phyloP scores from a whole-genome alignment of 2,329 filamentous ascomycete species.

The Rugonectria rugulosa region DNA sequence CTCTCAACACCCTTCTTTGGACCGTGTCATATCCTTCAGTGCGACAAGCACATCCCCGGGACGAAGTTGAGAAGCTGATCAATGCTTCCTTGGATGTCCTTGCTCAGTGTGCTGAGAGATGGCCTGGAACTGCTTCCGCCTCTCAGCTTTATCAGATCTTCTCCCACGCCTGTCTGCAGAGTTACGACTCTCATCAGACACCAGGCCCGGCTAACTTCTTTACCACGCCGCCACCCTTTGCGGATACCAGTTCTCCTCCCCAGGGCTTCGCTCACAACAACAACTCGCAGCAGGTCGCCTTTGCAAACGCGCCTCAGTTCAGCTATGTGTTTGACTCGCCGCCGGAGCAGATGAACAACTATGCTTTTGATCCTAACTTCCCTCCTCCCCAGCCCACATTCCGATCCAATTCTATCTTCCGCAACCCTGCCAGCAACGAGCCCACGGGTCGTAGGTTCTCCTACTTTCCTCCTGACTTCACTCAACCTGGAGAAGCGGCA shows the following conservation, averaged over 20 bases:
- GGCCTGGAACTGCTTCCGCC: constrained; percentile 89
- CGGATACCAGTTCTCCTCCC: constrained; percentile 43
- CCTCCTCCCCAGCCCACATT: constrained; percentile 61
- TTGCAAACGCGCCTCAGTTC: constrained; percentile 61
- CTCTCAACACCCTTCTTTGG: constrained; percentile 92
- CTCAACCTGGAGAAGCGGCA: constrained; percentile 42
- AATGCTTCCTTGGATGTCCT: constrained; percentile 80
- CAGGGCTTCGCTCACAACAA: constrained; percentile 39
- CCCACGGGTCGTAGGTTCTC: constrained; percentile 65
- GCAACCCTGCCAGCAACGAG: constrained; percentile 63
- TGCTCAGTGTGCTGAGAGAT: constrained; percentile 80
- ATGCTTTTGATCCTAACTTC: constrained; percentile 52
- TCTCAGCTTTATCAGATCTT: constrained; percentile 88
- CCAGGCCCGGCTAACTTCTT: constrained; percentile 41
- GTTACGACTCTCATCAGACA: constrained; percentile 70
- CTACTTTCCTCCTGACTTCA: constrained; percentile 67
- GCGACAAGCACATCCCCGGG: constrained; percentile 72
- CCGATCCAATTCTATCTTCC: constrained; percentile 72
- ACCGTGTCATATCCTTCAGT: constrained; percentile 87
- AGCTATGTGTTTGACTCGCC: constrained; percentile 65
- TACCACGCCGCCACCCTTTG: constrained; percentile 44
- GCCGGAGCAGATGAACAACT: constrained; percentile 60
- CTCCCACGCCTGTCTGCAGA: constrained; percentile 84
- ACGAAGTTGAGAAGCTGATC: constrained; percentile 80
- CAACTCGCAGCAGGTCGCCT: constrained; percentile 48